A percentile compares a stretch with the other conserved stretches of the same genome.
Evolutionary conservation across 2,329 filamentous ascomycete genomes (phyloP).

Genomic region (Uncinocarpus reesii): DNA sequence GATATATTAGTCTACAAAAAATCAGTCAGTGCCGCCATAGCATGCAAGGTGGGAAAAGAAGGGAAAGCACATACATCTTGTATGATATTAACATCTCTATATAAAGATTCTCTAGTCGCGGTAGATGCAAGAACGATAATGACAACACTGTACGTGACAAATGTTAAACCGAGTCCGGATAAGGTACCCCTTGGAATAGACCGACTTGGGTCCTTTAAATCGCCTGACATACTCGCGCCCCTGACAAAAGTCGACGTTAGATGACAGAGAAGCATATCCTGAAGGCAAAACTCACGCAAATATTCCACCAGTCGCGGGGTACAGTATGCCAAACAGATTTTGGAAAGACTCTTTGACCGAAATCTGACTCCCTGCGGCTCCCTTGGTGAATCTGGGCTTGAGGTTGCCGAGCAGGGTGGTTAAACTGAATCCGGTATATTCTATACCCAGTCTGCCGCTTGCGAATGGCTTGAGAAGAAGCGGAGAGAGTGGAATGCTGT

Average conservation of each 20-base stretch:
- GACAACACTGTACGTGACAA: constrained; percentile 64
- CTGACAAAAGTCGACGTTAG: constrained; percentile 43
- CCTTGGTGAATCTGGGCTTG: constrained; percentile 54
- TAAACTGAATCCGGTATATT: constrained; percentile 67
- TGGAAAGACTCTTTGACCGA: constrained; percentile 61
- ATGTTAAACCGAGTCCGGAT: constrained; percentile 64
- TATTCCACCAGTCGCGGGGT: constrained; percentile 57
- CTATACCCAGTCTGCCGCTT: constrained; percentile 51
- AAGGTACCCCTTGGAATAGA: constrained; percentile 77
- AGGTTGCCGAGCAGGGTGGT: constrained; percentile 65
- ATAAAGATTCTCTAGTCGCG: constrained; percentile 62
- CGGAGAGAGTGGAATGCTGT: constrained; percentile 75
- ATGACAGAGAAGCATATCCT: constrained; percentile 37
- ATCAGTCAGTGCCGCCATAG: background rate
- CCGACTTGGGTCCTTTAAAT: constrained; percentile 70
- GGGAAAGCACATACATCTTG: constrained; percentile 45
- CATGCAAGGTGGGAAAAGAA: background rate
- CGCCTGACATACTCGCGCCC: constrained; percentile 83
- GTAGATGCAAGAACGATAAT: constrained; percentile 68
- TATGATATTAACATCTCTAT: constrained; percentile 67
- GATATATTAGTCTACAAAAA: constrained; percentile 57
- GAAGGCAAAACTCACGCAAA: constrained; percentile 39
- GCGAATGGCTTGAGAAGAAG: constrained; percentile 58
- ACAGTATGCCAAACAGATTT: constrained; percentile 75
- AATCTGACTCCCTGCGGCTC: constrained; percentile 52